Evolutionary conservation across 2,329 filamentous ascomycete genomes (phyloP).

Genomic region (Metarhizium rileyi): DNA sequence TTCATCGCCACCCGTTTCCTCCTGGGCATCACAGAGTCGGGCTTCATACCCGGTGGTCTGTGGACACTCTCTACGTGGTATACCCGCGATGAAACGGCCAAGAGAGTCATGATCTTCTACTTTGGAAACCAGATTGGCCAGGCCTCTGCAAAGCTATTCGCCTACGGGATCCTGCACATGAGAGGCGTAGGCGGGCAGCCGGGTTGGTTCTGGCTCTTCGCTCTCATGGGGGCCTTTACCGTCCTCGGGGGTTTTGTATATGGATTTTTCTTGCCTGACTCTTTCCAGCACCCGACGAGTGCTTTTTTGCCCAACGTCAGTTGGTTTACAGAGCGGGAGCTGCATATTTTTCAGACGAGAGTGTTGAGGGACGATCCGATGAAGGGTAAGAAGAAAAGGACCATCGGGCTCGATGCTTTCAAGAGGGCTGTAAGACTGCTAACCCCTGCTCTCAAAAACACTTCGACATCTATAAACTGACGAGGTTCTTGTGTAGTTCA

Average conservation of each 20-base stretch:
- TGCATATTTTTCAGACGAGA: constrained; percentile 32
- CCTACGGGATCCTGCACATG: constrained; percentile 40
- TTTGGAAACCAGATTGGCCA: constrained; percentile 44
- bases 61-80: constrained; percentile 47
- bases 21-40: constrained; percentile 42
- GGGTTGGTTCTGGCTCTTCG: constrained; percentile 50
- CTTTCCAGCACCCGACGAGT: constrained; percentile 31
- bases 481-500: constrained; percentile 21
- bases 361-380: constrained; percentile 32
- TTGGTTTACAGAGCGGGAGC: constrained; percentile 29
- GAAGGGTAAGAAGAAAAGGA: constrained; percentile 38
- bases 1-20: constrained; percentile 41
- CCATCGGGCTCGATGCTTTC: constrained; percentile 33
- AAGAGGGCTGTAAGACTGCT: constrained; percentile 27
- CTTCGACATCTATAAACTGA: not conserved
- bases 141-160: constrained; percentile 27
- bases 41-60: constrained; percentile 43
- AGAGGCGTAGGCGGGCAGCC: constrained; percentile 33
- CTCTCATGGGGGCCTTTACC: constrained; percentile 44
- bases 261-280: constrained; percentile 34
- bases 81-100: constrained; percentile 39
- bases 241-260: constrained; percentile 31
- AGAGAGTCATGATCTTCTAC: constrained; percentile 44
- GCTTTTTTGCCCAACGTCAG: constrained; percentile 26
- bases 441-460: not conserved